phyloP scores from a whole-genome alignment of 2,329 filamentous ascomycete genomes.

The Fusarium lyarnte region DNA sequence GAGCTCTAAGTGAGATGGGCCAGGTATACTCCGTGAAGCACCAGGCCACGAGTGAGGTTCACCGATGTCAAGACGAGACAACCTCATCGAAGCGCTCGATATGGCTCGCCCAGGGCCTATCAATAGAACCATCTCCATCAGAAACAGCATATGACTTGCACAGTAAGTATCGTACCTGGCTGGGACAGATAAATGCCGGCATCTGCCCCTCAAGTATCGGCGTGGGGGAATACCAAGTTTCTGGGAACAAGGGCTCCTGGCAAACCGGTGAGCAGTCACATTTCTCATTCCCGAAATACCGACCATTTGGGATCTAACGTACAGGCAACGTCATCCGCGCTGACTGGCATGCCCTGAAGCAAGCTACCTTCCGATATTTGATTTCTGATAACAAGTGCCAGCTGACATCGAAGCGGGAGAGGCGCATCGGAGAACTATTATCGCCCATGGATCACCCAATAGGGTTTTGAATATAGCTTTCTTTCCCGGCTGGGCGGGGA shows the following conservation, averaged over 20 bases:
- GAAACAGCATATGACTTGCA: neutral
- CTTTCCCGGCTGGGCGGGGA: neutral
- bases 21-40: neutral
- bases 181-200: conserved; percentile 12
- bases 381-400: conserved; percentile 19
- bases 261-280: conserved; percentile 40
- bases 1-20: neutral
- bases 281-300: conserved; percentile 27
- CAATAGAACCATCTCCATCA: neutral
- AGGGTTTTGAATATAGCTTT: neutral
- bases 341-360: conserved; percentile 5
- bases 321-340: conserved; percentile 18
- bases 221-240: conserved; percentile 33
- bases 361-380: conserved; percentile 13
- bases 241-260: conserved; percentile 35
- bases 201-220: conserved; percentile 12
- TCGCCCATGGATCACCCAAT: neutral
- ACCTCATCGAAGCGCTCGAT: neutral
- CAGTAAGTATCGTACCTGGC: neutral
- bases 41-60: neutral
- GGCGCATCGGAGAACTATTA: conserved; percentile 6
- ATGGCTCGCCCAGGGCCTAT: neutral
- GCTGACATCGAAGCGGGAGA: conserved; percentile 14
- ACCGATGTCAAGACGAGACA: neutral
- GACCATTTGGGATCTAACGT: conserved; percentile 24